A percentile compares a stretch with the other conserved stretches of the same genome.
Conservation (phyloP, 2,329 filamentous ascomycete species). For the Lachnellula subtilissima region DNA sequence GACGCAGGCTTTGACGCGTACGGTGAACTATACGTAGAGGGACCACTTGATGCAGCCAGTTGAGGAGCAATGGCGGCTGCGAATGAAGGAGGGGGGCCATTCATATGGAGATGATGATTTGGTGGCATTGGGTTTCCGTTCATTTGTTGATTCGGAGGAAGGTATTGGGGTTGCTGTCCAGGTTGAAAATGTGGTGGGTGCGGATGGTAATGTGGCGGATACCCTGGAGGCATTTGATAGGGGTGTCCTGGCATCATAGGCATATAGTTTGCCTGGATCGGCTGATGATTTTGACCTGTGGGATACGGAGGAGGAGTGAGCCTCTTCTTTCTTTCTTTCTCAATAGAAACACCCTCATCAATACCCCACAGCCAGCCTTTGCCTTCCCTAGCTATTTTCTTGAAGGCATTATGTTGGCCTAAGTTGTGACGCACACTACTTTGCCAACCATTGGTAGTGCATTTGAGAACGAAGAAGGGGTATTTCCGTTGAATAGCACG, state of each 20-base stretch:
- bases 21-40: constrained; percentile 31
- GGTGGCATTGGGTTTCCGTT: constrained; percentile 13
- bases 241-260: constrained; percentile 18
- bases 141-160: constrained; percentile 16
- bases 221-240: constrained; percentile 22
- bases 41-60: constrained; percentile 13
- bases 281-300: constrained; percentile 24
- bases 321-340: constrained; percentile 49
- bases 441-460: constrained; percentile 53
- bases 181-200: constrained; percentile 21
- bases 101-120: constrained; percentile 12
- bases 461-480: constrained; percentile 52
- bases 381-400: constrained; percentile 47
- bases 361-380: constrained; percentile 55
- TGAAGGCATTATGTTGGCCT: constrained; percentile 51
- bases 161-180: constrained; percentile 21
- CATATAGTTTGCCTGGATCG: constrained; percentile 10
- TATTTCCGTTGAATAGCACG: constrained; percentile 53
- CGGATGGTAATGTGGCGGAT: constrained; percentile 11
- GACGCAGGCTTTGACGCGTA: constrained; percentile 30
- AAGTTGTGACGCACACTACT: constrained; percentile 59
- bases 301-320: constrained; percentile 39
- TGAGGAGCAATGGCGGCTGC: constrained; percentile 21
- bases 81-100: constrained; percentile 13
- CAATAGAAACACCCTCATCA: constrained; percentile 47